Conservation (phyloP, 306 rosid species). For the Betula pendula region DNA sequence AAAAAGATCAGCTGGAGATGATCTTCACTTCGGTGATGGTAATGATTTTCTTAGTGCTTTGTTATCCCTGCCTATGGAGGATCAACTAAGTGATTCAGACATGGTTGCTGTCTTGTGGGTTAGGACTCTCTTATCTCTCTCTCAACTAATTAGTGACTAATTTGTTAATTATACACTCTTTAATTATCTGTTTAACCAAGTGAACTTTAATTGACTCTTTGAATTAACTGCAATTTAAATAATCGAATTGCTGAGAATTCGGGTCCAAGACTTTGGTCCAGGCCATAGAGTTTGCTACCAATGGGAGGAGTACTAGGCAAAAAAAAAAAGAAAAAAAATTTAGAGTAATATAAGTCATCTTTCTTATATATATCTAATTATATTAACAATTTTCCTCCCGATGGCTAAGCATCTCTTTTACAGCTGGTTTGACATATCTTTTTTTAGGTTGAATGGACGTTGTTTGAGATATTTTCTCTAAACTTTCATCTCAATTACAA, state of each 20-base stretch:
- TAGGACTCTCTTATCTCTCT: constrained; percentile 13
- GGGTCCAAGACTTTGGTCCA: no score
- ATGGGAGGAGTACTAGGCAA: no score
- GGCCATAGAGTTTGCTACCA: no score
- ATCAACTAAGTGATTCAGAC: constrained; percentile 58
- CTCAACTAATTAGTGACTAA: no score
- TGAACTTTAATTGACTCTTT: no score
- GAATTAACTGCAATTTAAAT: no score
- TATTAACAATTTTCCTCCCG: not conserved
- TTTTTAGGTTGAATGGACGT: not conserved
- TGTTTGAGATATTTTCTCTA: not conserved
- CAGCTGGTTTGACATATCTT: not conserved
- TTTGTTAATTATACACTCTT: no score
- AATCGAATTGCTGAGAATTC: no score
- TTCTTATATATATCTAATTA: no score
- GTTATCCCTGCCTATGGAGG: constrained; percentile 61
- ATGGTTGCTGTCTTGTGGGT: constrained; percentile 86
- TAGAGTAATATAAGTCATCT: no score
- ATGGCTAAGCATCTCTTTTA: not conserved
- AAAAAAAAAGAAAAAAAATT: no score
- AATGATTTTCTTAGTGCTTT: constrained; percentile 75
- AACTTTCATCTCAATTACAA: not conserved
- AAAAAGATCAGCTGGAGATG: constrained; percentile 21
- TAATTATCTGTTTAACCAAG: no score
- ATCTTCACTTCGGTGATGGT: constrained; percentile 26